Evolutionary conservation across 148 eudicot species (phyloP).

Genomic region (Polygonum aviculare): DNA sequence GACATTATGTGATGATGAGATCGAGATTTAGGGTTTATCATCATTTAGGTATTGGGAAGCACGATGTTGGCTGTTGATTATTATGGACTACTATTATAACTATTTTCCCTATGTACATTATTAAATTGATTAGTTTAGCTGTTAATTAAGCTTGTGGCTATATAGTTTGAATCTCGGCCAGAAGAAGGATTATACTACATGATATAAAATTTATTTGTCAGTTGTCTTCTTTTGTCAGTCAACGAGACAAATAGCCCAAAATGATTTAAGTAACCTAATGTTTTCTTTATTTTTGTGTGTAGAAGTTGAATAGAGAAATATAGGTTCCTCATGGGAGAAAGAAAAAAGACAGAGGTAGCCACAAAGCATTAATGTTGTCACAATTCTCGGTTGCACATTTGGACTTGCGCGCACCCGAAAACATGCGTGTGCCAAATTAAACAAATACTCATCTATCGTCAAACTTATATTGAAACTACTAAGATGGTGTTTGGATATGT

Average conservation of each 20-base stretch:
- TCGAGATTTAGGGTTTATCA: slow-evolving; percentile 9
- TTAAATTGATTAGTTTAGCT: not conserved
- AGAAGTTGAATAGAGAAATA: not conserved
- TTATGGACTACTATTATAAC: not conserved
- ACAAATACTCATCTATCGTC: not conserved
- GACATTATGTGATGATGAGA: not conserved
- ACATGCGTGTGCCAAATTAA: not conserved
- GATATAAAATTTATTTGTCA: not conserved
- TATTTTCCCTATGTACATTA: not conserved
- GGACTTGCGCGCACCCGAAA: not conserved
- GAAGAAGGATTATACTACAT: not conserved
- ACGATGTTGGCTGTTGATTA: slow-evolving; percentile 8
- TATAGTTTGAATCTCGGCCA: slow-evolving; percentile 3
- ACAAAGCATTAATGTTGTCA: slow-evolving; percentile 7
- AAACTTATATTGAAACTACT: no score
- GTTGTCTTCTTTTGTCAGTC: slow-evolving; percentile 7
- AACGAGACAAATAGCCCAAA: slow-evolving; percentile 9
- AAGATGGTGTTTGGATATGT: no score
- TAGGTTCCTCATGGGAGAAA: not conserved
- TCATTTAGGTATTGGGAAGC: slow-evolving; percentile 5
- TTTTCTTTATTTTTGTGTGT: not conserved
- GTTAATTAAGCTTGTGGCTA: not conserved
- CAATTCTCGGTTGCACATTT: not conserved
- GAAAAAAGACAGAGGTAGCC: not conserved
- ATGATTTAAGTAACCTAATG: not conserved